phyloP scores from a whole-genome alignment of 495 filamentous ascomycete genomes.

The Aspergillus funiculosus region DNA sequence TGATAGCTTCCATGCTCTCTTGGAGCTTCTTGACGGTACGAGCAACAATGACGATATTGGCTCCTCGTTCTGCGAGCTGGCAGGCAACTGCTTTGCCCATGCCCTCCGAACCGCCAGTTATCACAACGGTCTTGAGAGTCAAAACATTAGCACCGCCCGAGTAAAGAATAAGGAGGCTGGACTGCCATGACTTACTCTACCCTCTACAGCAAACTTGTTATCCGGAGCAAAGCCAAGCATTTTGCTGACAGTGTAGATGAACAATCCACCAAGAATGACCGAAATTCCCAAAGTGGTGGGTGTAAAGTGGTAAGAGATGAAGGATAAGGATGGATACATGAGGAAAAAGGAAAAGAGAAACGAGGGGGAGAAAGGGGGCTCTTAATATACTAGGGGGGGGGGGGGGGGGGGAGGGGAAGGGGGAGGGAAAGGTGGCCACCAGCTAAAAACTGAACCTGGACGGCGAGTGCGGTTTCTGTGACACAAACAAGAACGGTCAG shows the following conservation, averaged over 20 bases:
- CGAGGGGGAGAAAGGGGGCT: not conserved
- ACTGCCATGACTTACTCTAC: slow-evolving; percentile 52
- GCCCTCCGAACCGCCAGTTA: slow-evolving; percentile 91
- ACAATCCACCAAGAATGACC: slow-evolving; percentile 40
- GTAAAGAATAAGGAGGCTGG: not conserved
- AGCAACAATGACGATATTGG: slow-evolving; percentile 79
- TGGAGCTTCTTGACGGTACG: slow-evolving; percentile 72
- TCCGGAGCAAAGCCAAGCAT: slow-evolving; percentile 63
- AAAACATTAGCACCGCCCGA: slow-evolving; percentile 11
- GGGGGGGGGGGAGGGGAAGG: not conserved
- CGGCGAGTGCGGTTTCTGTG: not conserved
- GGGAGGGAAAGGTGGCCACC: not conserved
- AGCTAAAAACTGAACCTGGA: not conserved
- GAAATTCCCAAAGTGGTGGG: slow-evolving; percentile 34
- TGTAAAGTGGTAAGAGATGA: slow-evolving; percentile 24
- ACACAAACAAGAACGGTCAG: no score
- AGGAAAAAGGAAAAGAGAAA: slow-evolving; percentile 18
- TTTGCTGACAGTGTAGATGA: slow-evolving; percentile 40
- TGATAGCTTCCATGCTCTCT: slow-evolving; percentile 58
- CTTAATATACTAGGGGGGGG: not conserved
- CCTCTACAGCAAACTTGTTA: slow-evolving; percentile 78
- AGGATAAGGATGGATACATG: slow-evolving; percentile 29
- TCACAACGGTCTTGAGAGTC: slow-evolving; percentile 60
- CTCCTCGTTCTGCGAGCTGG: slow-evolving; percentile 74
- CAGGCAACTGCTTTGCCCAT: slow-evolving; percentile 73